A percentile compares a stretch with the other conserved stretches of the same genome.
These are phyloP conservation scores for Telfairia occidentalis DNA, from an alignment of 331 rosid species.

Conservation along the genomic window DNA sequence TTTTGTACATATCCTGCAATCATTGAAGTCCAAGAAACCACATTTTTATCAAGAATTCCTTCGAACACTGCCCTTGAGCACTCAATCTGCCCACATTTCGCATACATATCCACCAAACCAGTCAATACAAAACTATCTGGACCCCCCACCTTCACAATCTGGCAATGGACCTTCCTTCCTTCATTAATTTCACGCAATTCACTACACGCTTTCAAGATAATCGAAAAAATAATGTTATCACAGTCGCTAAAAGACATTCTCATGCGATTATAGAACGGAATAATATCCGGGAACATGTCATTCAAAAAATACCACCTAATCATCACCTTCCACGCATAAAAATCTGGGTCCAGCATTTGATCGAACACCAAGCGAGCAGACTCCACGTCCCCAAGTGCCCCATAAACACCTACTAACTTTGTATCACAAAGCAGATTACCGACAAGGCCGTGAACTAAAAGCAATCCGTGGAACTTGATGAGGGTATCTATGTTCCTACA, in stretches of 20 bases:
- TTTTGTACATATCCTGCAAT: slow-evolving; percentile 71
- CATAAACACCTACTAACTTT: slow-evolving; percentile 50
- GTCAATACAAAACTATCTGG: slow-evolving; percentile 47
- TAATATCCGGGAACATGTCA: slow-evolving; percentile 31
- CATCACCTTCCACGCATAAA: slow-evolving; percentile 59
- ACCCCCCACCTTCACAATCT: slow-evolving; percentile 32
- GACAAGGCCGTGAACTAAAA: slow-evolving; percentile 35
- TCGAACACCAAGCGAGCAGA: slow-evolving; percentile 59
- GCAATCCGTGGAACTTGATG: slow-evolving; percentile 40
- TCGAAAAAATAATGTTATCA: slow-evolving; percentile 41
- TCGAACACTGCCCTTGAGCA: slow-evolving; percentile 38
- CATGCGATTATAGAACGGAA: slow-evolving; percentile 31
- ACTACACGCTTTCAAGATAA: slow-evolving; percentile 49
- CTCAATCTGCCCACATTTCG: slow-evolving; percentile 36
- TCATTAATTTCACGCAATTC: slow-evolving; percentile 36
- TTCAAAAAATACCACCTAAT: slow-evolving; percentile 61
- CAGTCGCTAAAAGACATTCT: slow-evolving; percentile 19
- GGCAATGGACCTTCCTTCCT: slow-evolving; percentile 46
- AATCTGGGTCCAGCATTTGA: slow-evolving; percentile 35
- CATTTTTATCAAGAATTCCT: slow-evolving; percentile 32
- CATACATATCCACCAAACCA: slow-evolving; percentile 45
- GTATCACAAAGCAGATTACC: slow-evolving; percentile 27
- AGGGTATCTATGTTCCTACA: slow-evolving; percentile 40
- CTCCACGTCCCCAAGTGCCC: slow-evolving; percentile 36
- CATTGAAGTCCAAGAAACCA: slow-evolving; percentile 79